A percentile compares a stretch with the other conserved stretches of the same genome.
These are phyloP conservation scores for Mortierella polycephala DNA, from an alignment of 371 early-diverging fungal species.

Conservation along the genomic window DNA sequence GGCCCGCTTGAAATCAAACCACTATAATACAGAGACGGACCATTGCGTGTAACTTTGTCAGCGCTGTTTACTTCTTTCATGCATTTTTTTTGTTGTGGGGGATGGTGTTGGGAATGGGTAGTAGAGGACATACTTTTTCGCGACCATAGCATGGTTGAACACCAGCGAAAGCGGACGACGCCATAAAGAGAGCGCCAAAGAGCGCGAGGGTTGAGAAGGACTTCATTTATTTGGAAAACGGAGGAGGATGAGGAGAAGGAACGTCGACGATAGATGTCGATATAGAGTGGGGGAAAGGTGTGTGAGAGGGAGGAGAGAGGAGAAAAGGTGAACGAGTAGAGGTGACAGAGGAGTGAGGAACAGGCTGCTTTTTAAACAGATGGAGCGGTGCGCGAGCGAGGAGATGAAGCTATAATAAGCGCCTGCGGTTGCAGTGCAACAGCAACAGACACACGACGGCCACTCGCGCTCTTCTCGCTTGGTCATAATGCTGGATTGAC, in stretches of 20 bases:
- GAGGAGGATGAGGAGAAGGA: not conserved
- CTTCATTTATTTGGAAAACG: constrained; percentile 11
- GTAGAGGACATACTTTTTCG: not conserved
- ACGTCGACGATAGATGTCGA: not conserved
- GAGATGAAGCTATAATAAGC: not conserved
- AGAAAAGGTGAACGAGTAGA: not conserved
- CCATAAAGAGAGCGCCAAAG: constrained; percentile 6
- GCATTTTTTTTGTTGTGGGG: too few species aligned
- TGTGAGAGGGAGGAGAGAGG: constrained; percentile 1
- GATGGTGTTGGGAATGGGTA: not conserved
- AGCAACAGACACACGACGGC: too few species aligned
- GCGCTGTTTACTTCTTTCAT: too few species aligned
- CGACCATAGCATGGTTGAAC: not conserved
- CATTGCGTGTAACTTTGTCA: too few species aligned
- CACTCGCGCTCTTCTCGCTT: too few species aligned
- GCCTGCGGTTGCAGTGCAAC: not conserved
- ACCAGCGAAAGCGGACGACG: not conserved
- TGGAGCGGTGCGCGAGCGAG: not conserved
- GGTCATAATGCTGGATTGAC: too few species aligned
- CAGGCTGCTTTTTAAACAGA: not conserved
- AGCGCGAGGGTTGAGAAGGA: not conserved
- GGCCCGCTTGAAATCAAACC: constrained; percentile 1
- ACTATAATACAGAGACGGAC: constrained; percentile 1
- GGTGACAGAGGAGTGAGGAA: not conserved
- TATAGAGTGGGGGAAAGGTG: not conserved